phyloP scores from a whole-genome alignment of 305 asterid genomes.

The Fraxinus ornus region DNA sequence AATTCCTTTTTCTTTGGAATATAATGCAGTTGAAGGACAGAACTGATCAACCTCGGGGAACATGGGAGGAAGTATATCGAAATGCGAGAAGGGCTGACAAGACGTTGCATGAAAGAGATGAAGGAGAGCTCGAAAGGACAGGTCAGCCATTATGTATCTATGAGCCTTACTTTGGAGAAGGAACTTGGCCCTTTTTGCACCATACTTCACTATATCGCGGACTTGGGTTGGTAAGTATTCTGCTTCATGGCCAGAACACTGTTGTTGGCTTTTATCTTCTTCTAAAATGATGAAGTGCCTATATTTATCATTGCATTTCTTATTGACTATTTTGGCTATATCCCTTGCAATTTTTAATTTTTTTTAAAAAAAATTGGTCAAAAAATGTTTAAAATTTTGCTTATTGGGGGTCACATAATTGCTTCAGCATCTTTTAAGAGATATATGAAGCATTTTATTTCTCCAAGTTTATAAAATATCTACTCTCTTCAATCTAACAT shows the following conservation, averaged over 20 bases:
- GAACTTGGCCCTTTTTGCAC: slow-evolving; percentile 96
- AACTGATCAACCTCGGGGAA: slow-evolving; percentile 79
- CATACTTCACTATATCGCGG: slow-evolving; percentile 82
- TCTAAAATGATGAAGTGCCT: neutral
- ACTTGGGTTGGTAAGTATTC: slow-evolving; percentile 65
- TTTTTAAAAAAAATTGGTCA: neutral
- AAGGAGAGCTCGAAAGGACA: slow-evolving; percentile 94
- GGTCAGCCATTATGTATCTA: slow-evolving; percentile 92
- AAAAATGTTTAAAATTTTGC: neutral
- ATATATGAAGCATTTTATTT: neutral
- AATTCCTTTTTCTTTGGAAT: slow-evolving; percentile 23
- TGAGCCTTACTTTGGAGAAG: slow-evolving; percentile 87
- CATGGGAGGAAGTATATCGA: slow-evolving; percentile 92
- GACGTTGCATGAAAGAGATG: slow-evolving; percentile 91
- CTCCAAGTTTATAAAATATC: neutral
- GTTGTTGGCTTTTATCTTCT: neutral
- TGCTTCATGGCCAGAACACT: neutral
- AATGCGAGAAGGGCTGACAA: slow-evolving; percentile 80
- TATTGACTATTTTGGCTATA: neutral
- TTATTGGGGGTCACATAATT: neutral
- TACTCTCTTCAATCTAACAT: slow-evolving; percentile 26
- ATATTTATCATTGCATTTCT: neutral
- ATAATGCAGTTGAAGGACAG: slow-evolving; percentile 86
- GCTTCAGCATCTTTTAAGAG: neutral
- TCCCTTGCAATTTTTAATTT: neutral